Evolutionary conservation across 495 filamentous ascomycete species (phyloP), one percentile per base, ranked within the genome.

Genomic region (Penicillium robsamsonii): DNA sequence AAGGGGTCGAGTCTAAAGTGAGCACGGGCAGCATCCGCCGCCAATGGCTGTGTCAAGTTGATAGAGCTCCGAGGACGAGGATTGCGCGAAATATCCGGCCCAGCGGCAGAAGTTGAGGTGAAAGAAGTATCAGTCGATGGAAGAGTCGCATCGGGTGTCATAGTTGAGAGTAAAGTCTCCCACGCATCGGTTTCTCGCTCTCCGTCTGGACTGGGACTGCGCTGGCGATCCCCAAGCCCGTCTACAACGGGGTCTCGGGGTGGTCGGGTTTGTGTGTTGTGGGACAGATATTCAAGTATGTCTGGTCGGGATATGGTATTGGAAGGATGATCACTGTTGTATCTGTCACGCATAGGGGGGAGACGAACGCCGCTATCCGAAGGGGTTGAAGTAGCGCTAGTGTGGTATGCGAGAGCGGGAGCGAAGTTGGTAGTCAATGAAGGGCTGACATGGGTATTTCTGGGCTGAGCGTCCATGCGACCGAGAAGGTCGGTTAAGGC

Each of bases 111-210:
- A 0, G 83, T 80, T 0, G 88, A 91, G 0, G 84, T 82, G 65
- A 94, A 96, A 2, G 90, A 94, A 1, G 89, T 89, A 41, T 88
- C 84, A 3, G 82, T 82, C 64, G 89, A 96, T 1, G 90, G 91
- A 9, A 91, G 80, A 47, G 85, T 87, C 9, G 85, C 83, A 68
- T 96, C 92, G 4, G 89, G 90, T 0, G 87, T 83, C 45, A 96
- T 83, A 2, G 90, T 94, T 9, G 81, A 86, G 53, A 90, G 79
- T 57, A 96, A 79, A 10, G 85, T 90, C 46, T 92, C 87, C 92
- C 92, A 96, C 17, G 79, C 77, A 48, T 81, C 79, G 48, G 60
- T 66, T n/a, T 69, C 67, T 44, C 84, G 67, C 15, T 75, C 84
- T 33, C 72, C 82, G 46, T 89, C 87, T 3, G 91, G 88, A 67